Conservation (phyloP, 1,139 yeast genomes). For the Geotrichum restrictum region DNA sequence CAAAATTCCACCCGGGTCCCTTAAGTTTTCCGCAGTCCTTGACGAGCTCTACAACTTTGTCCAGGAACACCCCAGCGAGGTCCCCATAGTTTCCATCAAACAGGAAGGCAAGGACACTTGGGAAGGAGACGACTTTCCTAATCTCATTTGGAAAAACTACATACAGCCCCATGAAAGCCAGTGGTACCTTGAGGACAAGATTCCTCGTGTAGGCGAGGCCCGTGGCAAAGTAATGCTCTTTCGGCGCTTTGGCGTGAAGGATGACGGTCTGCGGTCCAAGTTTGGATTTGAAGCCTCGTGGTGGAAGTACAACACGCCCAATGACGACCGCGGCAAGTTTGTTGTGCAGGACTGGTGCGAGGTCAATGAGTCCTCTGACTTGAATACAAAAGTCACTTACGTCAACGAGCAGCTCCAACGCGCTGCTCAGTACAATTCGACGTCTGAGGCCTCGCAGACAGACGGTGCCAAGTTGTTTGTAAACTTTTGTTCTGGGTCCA, state of each 20-base stretch:
- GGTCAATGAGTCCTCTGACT: conserved; percentile 50
- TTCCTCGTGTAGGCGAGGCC: conserved; percentile 59
- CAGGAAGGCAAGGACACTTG: conserved; percentile 67
- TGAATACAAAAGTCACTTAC: conserved; percentile 53
- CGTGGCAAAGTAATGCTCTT: conserved; percentile 67
- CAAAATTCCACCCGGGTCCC: conserved; percentile 51
- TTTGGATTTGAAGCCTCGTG: conserved; percentile 67
- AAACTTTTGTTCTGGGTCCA: conserved; percentile 73
- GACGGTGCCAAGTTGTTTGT: conserved; percentile 53
- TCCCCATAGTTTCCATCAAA: conserved; percentile 65
- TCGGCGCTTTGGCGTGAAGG: conserved; percentile 64
- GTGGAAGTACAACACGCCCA: conserved; percentile 66
- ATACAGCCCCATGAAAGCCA: conserved; percentile 49
- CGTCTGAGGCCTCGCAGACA: conserved; percentile 38
- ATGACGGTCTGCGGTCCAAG: conserved; percentile 42
- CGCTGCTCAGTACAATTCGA: conserved; percentile 47
- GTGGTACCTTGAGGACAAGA: conserved; percentile 57
- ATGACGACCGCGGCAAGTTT: conserved; percentile 59
- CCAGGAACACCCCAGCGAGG: conserved; percentile 51
- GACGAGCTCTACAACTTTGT: conserved; percentile 60
- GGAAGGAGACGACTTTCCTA: conserved; percentile 66
- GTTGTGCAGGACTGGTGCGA: conserved; percentile 77
- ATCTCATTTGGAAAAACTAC: conserved; percentile 59
- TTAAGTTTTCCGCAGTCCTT: conserved; percentile 47
- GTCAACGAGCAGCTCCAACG: conserved; percentile 54